Evolutionary conservation across 1,284 basidiomycete species (phyloP).

Genomic region (Xerocomus amazonicus): DNA sequence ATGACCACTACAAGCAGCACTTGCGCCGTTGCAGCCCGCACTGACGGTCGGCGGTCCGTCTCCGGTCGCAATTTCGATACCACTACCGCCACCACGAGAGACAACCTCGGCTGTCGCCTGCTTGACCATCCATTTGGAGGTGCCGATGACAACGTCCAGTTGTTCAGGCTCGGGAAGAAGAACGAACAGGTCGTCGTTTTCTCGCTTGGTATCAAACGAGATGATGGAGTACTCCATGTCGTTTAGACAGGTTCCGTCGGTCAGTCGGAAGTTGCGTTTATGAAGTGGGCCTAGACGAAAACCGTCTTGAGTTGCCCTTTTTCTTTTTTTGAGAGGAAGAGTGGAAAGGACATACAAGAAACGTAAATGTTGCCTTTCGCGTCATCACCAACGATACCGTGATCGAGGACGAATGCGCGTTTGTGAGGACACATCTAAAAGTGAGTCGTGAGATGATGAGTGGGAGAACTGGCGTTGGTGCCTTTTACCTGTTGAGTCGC

Average conservation of each 20-base stretch:
- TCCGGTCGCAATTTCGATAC: conserved; percentile 43
- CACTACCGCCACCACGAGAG: conserved; percentile 39
- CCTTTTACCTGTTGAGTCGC: conserved; percentile 62
- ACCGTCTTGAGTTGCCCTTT: too few species aligned
- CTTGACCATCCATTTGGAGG: conserved; percentile 59
- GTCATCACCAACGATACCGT: conserved; percentile 64
- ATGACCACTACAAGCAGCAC: conserved; percentile 9
- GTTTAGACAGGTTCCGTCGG: conserved; percentile 58
- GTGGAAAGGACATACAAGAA: conserved; percentile 36
- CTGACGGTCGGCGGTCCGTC: conserved; percentile 1
- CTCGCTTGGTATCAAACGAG: conserved; percentile 58
- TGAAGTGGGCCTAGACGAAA: conserved; percentile 54
- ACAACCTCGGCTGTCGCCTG: conserved; percentile 49
- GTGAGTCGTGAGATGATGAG: not conserved
- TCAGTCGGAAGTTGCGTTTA: conserved; percentile 67
- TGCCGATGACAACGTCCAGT: conserved; percentile 65
- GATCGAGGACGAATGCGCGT: conserved; percentile 69
- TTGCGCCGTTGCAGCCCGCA: conserved; percentile 1
- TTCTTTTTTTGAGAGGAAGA: conserved; percentile 1
- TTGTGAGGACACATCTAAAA: conserved; percentile 56
- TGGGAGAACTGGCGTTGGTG: too few species aligned
- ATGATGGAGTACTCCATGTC: conserved; percentile 64
- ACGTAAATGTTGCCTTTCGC: conserved; percentile 46
- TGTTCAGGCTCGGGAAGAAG: conserved; percentile 56
- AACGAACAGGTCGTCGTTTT: conserved; percentile 47